phyloP scores from a whole-genome alignment of 495 filamentous ascomycete genomes.

The Rhypophila decipiens region DNA sequence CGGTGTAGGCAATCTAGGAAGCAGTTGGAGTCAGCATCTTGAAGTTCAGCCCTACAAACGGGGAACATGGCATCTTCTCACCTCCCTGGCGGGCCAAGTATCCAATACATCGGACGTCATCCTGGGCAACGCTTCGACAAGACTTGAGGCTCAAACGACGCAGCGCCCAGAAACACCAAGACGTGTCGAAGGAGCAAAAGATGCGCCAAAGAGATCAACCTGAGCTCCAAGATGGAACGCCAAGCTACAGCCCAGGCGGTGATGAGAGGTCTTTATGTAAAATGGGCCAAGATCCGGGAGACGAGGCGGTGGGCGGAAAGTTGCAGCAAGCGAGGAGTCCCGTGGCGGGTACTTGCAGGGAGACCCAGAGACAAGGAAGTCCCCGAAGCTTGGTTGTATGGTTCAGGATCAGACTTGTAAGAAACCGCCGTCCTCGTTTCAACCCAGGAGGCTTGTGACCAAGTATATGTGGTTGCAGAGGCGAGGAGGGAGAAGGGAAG shows the following conservation, averaged over 20 bases:
- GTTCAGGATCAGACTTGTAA: background rate
- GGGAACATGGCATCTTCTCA: slow-evolving; percentile 32
- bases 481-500: background rate
- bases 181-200: background rate
- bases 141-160: slow-evolving; percentile 1
- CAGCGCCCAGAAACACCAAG: background rate
- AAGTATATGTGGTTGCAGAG: background rate
- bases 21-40: slow-evolving; percentile 1
- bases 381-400: background rate
- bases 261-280: slow-evolving; percentile 1
- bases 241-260: slow-evolving; percentile 3
- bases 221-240: background rate
- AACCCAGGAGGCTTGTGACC: background rate
- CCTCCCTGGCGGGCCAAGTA: slow-evolving; percentile 59
- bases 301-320: slow-evolving; percentile 18
- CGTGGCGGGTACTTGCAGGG: slow-evolving; percentile 22
- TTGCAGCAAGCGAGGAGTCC: slow-evolving; percentile 16
- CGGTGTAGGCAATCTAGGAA: slow-evolving; percentile 59
- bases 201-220: background rate
- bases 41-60: background rate
- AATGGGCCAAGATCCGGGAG: slow-evolving; percentile 2
- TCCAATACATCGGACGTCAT: slow-evolving; percentile 37
- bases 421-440: background rate
- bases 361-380: background rate
- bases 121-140: slow-evolving; percentile 1